Evolutionary conservation across 768 basidiomycete genomes (phyloP), one percentile per base, ranked within the genome.

Genomic region (Boletus bicolor): DNA sequence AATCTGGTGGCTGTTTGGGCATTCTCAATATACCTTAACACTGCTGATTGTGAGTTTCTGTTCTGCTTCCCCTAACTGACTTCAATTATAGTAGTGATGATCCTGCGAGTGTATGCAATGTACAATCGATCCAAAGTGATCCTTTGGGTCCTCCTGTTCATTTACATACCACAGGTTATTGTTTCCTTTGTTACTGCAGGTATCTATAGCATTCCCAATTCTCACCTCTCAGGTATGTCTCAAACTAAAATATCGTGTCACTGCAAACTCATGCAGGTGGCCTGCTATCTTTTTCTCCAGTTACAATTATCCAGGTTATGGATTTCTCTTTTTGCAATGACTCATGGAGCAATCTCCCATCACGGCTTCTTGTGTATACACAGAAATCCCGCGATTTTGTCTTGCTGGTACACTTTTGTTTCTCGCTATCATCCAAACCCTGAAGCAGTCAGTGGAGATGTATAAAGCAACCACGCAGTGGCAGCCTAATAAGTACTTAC

Each of bases 401-500:
- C 48, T 63, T 9, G 45, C 44, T 24, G 8, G 32, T 9, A 2
- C 26, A 3, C 32, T 63, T 9, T 24, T 62, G 2, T 4, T 35
- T 39, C 37, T 63, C 0, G 54, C 52, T 17, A 7, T 47, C 12
- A 6, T n/a, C 3, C 50, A 10, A 36, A 44, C 34, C 7, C 5
- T 45, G 41, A 49, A 21, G 14, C 35, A 59, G 28, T 45, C 47
- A 1, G 2, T 56, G 3, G 12, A 26, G 0, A 46, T 54, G 47
- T 49, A 59, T 57, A 49, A 19, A n/a, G 50, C 34, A 9, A 59
- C 55, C 6, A 50, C 39, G 11, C 44, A 8, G 0, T 63, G 60
- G 61, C 42, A 42, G 6, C 41, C 14, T 11, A 63, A 59, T 34
- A 34, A 42, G 5, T 64, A 54, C 38, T 43, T 59, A 43, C 19